Conservation (phyloP, 805 yeast species). For the Komagataella pastoris region DNA sequence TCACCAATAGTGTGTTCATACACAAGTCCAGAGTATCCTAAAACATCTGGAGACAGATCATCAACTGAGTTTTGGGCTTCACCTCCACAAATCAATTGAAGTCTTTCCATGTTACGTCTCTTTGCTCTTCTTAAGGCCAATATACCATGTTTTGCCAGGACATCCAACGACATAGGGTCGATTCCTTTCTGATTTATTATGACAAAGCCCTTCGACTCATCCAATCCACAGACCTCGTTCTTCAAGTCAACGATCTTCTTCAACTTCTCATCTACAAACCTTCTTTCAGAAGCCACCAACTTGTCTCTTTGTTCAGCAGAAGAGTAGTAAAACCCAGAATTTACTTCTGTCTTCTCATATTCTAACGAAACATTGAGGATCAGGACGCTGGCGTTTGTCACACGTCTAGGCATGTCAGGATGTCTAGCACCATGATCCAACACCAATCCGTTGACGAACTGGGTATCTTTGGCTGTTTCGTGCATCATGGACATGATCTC, state of each 20-base stretch:
- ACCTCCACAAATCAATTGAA: slow-evolving; percentile 93
- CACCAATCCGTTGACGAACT: slow-evolving; percentile 77
- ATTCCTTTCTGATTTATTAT: slow-evolving; percentile 97
- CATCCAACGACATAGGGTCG: slow-evolving; percentile 94
- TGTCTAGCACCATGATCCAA: slow-evolving; percentile 98
- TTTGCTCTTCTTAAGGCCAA: slow-evolving; percentile 95
- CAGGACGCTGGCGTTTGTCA: slow-evolving; percentile 72
- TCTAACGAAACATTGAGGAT: slow-evolving; percentile 90
- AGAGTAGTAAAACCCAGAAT: slow-evolving; percentile 89
- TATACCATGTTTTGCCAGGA: slow-evolving; percentile 84
- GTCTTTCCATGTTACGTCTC: slow-evolving; percentile 97
- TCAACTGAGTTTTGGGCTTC: slow-evolving; percentile 97
- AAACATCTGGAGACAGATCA: slow-evolving; percentile 63
- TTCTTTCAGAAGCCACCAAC: slow-evolving; percentile 85
- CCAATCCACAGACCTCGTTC: slow-evolving; percentile 77
- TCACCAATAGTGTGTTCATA: slow-evolving; percentile 92
- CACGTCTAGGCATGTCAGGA: slow-evolving; percentile 94
- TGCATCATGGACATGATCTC: slow-evolving; percentile 98
- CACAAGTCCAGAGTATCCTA: slow-evolving; percentile 85
- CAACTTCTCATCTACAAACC: slow-evolving; percentile 87
- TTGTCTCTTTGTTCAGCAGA: slow-evolving; percentile 93
- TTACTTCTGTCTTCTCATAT: slow-evolving; percentile 95
- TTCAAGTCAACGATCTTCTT: slow-evolving; percentile 85
- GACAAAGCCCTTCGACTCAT: slow-evolving; percentile 68
- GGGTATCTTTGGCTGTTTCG: slow-evolving; percentile 72